Percentiles rank a stretch among this genome's conserved stretches.
Evolutionary conservation across 768 basidiomycete genomes (phyloP).

Genomic region (Pleurotus giganteus): DNA sequence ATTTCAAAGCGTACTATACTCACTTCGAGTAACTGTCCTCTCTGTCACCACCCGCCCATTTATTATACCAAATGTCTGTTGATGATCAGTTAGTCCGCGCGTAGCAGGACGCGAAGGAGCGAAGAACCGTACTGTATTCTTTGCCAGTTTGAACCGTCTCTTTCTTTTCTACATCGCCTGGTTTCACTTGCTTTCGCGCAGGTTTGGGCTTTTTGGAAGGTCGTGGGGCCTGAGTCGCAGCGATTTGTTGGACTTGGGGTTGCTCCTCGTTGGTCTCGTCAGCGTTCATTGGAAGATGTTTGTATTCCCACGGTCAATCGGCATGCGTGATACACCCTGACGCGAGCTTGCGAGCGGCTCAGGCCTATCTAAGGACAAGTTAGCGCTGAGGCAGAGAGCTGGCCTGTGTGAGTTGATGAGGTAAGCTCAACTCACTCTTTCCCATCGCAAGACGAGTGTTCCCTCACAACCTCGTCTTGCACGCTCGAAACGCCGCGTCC

Average conservation of each 20-base stretch:
- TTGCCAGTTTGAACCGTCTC: conserved; percentile 91
- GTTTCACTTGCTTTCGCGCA: conserved; percentile 90
- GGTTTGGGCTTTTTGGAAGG: conserved; percentile 74
- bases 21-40: conserved; percentile 97
- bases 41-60: conserved; percentile 99
- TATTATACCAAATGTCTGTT: conserved; percentile 96
- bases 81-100: conserved; percentile 9
- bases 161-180: conserved; percentile 86
- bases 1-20: too few species aligned
- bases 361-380: too few species aligned
- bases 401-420: too few species aligned
- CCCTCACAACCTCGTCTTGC: too few species aligned
- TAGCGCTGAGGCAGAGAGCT: too few species aligned
- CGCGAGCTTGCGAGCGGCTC: too few species aligned
- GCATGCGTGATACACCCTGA: too few species aligned
- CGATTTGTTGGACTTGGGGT: not conserved
- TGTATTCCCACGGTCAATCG: not conserved
- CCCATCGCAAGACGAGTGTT: too few species aligned
- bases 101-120: not conserved
- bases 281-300: not conserved
- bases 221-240: conserved; percentile 9
- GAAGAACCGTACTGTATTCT: conserved; percentile 78
- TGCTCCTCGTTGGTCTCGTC: not conserved
- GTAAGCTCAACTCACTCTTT: too few species aligned
- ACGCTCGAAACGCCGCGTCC: too few species aligned